These are phyloP conservation scores for Sphagnum contortum DNA, from an alignment of 225 moss, liverwort and hornwort genomes.

Conservation along the genomic window DNA sequence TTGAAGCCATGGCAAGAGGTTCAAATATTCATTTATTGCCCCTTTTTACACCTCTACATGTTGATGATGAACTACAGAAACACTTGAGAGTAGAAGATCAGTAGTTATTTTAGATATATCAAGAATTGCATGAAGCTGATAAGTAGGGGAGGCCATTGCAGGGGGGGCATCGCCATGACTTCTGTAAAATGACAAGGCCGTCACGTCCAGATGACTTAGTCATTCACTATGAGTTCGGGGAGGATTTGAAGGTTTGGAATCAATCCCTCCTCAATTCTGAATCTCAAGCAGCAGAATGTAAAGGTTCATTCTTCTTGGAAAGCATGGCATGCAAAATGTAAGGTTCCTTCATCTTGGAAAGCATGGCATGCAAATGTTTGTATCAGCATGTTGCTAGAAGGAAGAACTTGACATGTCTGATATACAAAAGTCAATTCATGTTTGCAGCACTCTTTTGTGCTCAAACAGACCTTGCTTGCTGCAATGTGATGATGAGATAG, in stretches of 20 bases:
- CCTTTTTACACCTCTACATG: neutral
- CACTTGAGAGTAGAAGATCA: too few relatives aligned
- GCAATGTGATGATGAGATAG: too few relatives aligned
- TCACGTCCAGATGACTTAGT: constrained; percentile 20
- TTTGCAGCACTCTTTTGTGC: neutral
- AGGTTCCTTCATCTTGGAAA: too few relatives aligned
- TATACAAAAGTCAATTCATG: neutral
- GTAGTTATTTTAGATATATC: neutral
- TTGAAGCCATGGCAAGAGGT: constrained; percentile 34
- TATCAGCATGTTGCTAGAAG: too few relatives aligned
- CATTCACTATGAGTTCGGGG: constrained; percentile 50
- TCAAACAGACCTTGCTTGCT: neutral
- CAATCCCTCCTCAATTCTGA: neutral
- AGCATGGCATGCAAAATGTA: too few relatives aligned
- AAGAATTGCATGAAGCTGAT: constrained; percentile 3
- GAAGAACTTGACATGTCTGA: too few relatives aligned
- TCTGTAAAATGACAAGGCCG: constrained; percentile 13
- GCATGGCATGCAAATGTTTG: too few relatives aligned
- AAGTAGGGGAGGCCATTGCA: constrained; percentile 11
- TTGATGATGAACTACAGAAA: too few relatives aligned
- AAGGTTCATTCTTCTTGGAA: too few relatives aligned
- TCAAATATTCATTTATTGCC: neutral
- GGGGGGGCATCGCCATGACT: constrained; percentile 39
- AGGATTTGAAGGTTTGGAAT: constrained; percentile 49
- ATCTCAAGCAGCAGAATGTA: too few relatives aligned